Evolutionary conservation across 768 basidiomycete species (phyloP).

Genomic region (Leccinum broughii): DNA sequence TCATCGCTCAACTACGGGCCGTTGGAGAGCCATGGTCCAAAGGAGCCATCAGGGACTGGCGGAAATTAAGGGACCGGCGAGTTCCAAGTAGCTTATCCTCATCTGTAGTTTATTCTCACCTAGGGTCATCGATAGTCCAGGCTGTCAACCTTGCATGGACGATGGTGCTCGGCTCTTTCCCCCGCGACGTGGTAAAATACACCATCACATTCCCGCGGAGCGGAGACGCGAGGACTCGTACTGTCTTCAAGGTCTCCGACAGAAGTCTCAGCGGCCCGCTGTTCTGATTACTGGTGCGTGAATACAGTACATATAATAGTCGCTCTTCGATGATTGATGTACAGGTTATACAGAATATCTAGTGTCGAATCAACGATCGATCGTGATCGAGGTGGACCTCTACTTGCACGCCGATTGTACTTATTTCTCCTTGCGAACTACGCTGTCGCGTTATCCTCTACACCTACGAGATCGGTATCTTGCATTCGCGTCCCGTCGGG

Average conservation of each 20-base stretch:
- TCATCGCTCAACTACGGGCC: too few species aligned
- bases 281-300: not conserved
- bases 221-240: not conserved
- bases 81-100: not conserved
- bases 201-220: too few species aligned
- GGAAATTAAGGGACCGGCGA: not conserved
- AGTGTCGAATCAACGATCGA: not conserved
- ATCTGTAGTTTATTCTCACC: not conserved
- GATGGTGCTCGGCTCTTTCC: too few species aligned
- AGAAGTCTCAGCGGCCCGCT: too few species aligned
- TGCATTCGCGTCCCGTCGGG: not conserved
- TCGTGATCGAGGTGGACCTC: not conserved
- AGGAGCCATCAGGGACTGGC: not conserved
- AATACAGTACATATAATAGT: not conserved
- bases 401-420: not conserved
- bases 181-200: too few species aligned
- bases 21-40: not conserved
- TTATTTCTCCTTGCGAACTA: not conserved
- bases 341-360: not conserved
- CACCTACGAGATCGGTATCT: not conserved
- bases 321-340: not conserved
- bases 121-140: not conserved
- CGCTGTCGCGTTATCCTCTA: not conserved
- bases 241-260: not conserved
- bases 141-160: not conserved